phyloP scores from a whole-genome alignment of 768 basidiomycete species.

The Pleurotus eryngii region DNA sequence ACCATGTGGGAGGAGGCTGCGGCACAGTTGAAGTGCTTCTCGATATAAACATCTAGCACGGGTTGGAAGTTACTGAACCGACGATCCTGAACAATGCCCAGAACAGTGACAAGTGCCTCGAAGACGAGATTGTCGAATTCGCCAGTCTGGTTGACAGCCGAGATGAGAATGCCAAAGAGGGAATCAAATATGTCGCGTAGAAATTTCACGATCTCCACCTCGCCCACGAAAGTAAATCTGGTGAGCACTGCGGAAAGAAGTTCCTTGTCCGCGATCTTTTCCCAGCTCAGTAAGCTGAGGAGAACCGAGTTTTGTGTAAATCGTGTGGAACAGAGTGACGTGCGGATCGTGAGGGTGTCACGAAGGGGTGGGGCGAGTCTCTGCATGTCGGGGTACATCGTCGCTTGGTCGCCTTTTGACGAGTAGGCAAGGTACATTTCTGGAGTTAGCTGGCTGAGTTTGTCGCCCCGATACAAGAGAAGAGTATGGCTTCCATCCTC shows the following conservation, averaged over 20 bases:
- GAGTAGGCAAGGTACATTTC: slow-evolving; percentile 63
- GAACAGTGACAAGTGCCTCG: slow-evolving; percentile 85
- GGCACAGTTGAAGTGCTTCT: slow-evolving; percentile 80
- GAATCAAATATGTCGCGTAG: slow-evolving; percentile 89
- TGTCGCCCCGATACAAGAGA: slow-evolving; percentile 82
- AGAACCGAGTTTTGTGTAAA: slow-evolving; percentile 90
- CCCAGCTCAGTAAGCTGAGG: slow-evolving; percentile 79
- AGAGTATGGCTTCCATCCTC: slow-evolving; percentile 88
- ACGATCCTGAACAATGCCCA: slow-evolving; percentile 90
- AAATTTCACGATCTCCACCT: slow-evolving; percentile 94
- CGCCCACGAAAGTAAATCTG: slow-evolving; percentile 89
- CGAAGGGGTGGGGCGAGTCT: slow-evolving; percentile 65
- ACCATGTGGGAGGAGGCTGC: slow-evolving; percentile 83
- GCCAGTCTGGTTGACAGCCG: slow-evolving; percentile 65
- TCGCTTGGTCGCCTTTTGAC: slow-evolving; percentile 58
- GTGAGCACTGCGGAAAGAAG: slow-evolving; percentile 68
- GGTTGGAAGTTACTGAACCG: slow-evolving; percentile 95
- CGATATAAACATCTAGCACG: slow-evolving; percentile 91
- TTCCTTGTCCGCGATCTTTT: slow-evolving; percentile 60
- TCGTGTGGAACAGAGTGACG: slow-evolving; percentile 88
- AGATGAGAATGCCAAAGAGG: slow-evolving; percentile 84
- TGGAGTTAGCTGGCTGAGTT: slow-evolving; percentile 54
- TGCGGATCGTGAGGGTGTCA: slow-evolving; percentile 79
- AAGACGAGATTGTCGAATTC: slow-evolving; percentile 87
- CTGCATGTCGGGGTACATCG: slow-evolving; percentile 56